These are phyloP conservation scores for Aspergillus piperis DNA, from an alignment of 2,329 filamentous ascomycete genomes.

Conservation along the genomic window DNA sequence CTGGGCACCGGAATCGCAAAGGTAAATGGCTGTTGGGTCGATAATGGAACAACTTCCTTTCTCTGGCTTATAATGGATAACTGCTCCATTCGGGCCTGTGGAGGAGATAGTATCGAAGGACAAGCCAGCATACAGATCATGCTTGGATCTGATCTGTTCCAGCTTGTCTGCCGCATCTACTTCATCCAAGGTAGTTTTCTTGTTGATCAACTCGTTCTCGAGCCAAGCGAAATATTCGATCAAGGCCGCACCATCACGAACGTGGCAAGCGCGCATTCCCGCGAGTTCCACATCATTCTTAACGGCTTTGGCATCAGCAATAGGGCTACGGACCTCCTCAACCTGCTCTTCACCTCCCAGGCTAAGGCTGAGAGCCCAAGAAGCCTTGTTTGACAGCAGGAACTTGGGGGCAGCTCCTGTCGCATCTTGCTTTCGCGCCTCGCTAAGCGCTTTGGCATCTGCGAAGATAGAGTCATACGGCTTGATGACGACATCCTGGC, in stretches of 20 bases:
- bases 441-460: slow-evolving; percentile 69
- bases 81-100: slow-evolving; percentile 85
- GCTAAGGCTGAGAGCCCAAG: slow-evolving; percentile 86
- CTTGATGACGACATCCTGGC: slow-evolving; percentile 69
- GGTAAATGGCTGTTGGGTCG: slow-evolving; percentile 81
- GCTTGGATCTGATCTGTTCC: slow-evolving; percentile 61
- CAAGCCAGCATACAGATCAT: slow-evolving; percentile 78
- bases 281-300: slow-evolving; percentile 89
- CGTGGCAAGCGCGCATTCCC: slow-evolving; percentile 91
- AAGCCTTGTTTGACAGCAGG: slow-evolving; percentile 82
- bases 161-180: slow-evolving; percentile 90
- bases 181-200: slow-evolving; percentile 77
- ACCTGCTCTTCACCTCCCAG: slow-evolving; percentile 83
- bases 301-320: slow-evolving; percentile 87
- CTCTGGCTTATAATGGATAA: slow-evolving; percentile 95
- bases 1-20: slow-evolving; percentile 97
- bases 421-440: slow-evolving; percentile 42
- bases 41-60: slow-evolving; percentile 77
- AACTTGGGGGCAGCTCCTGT: slow-evolving; percentile 62
- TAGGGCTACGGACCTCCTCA: slow-evolving; percentile 82
- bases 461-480: slow-evolving; percentile 81
- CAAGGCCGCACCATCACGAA: slow-evolving; percentile 87
- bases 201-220: slow-evolving; percentile 77
- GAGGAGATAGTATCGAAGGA: slow-evolving; percentile 97
- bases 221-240: slow-evolving; percentile 96